These are phyloP conservation scores for Citrullus colocynthis DNA, from an alignment of 306 rosid species.

Conservation along the genomic window DNA sequence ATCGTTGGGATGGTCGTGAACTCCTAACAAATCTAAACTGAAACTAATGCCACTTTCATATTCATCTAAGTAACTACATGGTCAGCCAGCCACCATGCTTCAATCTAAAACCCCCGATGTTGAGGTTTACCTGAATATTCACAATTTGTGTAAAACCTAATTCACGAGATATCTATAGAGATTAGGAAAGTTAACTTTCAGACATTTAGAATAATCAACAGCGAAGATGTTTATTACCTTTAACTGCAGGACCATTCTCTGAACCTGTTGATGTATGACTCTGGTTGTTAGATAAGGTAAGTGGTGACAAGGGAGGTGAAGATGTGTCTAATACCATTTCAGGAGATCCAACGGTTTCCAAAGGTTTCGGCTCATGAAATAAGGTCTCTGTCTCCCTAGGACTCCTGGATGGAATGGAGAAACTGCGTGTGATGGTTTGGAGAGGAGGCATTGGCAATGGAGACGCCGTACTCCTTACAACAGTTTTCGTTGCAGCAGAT, in stretches of 20 bases:
- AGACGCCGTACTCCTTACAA: constrained; percentile 44
- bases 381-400: constrained; percentile 27
- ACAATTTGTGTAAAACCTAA: not conserved
- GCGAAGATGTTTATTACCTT: constrained; percentile 39
- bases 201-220: not conserved
- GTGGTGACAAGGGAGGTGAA: constrained; percentile 67
- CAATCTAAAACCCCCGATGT: not conserved
- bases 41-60: not conserved
- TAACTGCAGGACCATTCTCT: constrained; percentile 24
- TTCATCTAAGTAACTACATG: not conserved
- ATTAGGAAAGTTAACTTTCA: not conserved
- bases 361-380: constrained; percentile 29
- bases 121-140: not conserved
- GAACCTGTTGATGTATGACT: constrained; percentile 25
- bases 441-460: constrained; percentile 88
- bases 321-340: constrained; percentile 25
- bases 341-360: constrained; percentile 29
- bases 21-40: not conserved
- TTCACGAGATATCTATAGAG: not conserved
- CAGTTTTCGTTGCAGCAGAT: constrained; percentile 29
- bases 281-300: constrained; percentile 33
- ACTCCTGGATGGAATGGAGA: constrained; percentile 73
- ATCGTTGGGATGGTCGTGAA: not conserved
- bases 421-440: constrained; percentile 56
- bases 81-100: not conserved